Evolutionary conservation across 2,329 filamentous ascomycete genomes (phyloP).

Genomic region (Neobulgaria alba): DNA sequence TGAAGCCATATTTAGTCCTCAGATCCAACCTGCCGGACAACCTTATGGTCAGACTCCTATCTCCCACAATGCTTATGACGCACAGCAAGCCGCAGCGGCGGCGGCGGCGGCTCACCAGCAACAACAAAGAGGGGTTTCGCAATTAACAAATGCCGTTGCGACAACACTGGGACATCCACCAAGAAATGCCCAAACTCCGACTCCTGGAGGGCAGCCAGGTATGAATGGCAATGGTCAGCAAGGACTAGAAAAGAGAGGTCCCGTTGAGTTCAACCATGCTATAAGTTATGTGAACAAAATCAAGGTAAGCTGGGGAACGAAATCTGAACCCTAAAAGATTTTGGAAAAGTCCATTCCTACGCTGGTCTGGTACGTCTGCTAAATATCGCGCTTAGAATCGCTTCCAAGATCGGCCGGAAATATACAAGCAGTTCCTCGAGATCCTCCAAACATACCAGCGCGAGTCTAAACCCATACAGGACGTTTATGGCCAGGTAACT

Average conservation of each 20-base stretch:
- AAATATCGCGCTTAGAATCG: conserved; percentile 58
- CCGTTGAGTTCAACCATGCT: conserved; percentile 97
- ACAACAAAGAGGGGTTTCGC: conserved; percentile 57
- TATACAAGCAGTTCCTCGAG: conserved; percentile 98
- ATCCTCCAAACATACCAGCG: conserved; percentile 97
- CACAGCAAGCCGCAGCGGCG: conserved; percentile 34
- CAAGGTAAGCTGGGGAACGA: conserved; percentile 51
- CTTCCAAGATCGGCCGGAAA: conserved; percentile 92
- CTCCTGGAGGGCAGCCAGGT: conserved; percentile 45
- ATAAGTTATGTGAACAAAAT: conserved; percentile 99
- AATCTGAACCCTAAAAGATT: background rate
- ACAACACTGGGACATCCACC: conserved; percentile 33
- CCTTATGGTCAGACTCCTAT: conserved; percentile 36
- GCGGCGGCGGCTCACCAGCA: conserved; percentile 44
- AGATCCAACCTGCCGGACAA: conserved; percentile 42
- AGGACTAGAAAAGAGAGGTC: conserved; percentile 75
- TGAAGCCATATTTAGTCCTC: conserved; percentile 52
- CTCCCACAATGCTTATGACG: conserved; percentile 32
- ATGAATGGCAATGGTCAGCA: conserved; percentile 55
- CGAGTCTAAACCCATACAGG: conserved; percentile 95
- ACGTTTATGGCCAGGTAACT: conserved; percentile 96
- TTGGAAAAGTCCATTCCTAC: background rate
- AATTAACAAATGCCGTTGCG: conserved; percentile 53
- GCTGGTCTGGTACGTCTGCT: background rate
- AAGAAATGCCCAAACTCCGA: conserved; percentile 50